Percentiles rank a stretch among this genome's conserved stretches.
Evolutionary conservation across 208 protist species (phyloP).

Genomic region (Endotrypanum monterogeii): DNA sequence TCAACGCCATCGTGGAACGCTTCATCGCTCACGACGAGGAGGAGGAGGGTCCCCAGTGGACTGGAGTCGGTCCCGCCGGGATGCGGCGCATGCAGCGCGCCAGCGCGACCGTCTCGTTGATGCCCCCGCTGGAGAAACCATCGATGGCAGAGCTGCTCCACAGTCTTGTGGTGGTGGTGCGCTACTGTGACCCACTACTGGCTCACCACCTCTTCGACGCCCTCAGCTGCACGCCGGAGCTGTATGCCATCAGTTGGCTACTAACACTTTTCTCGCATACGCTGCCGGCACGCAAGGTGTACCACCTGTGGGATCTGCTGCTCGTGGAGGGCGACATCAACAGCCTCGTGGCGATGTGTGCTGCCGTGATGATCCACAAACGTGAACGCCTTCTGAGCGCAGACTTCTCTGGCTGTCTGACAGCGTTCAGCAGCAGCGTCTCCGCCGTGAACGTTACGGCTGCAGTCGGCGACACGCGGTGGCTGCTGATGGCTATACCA

Average conservation of each 20-base stretch:
- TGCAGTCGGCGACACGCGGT: slow-evolving; percentile 39
- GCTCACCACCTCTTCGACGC: slow-evolving; percentile 80
- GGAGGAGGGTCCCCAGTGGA: neutral
- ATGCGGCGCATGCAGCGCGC: too few species aligned
- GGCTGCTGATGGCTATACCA: slow-evolving; percentile 47
- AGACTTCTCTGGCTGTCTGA: slow-evolving; percentile 54
- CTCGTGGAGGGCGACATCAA: slow-evolving; percentile 44
- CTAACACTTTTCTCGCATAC: slow-evolving; percentile 91
- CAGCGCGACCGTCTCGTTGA: neutral
- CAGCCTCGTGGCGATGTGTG: slow-evolving; percentile 41
- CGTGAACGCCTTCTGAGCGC: slow-evolving; percentile 42
- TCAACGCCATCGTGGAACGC: slow-evolving; percentile 76
- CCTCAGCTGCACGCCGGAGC: slow-evolving; percentile 82
- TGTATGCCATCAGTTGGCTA: slow-evolving; percentile 97
- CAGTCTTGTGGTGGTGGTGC: slow-evolving; percentile 57
- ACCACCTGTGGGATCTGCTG: slow-evolving; percentile 92
- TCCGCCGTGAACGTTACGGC: slow-evolving; percentile 31
- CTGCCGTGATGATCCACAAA: slow-evolving; percentile 44
- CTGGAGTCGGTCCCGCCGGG: neutral
- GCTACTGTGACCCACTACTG: slow-evolving; percentile 92
- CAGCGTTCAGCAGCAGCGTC: slow-evolving; percentile 40
- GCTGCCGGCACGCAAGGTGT: slow-evolving; percentile 89
- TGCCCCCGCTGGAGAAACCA: too few species aligned
- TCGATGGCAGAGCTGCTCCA: slow-evolving; percentile 81
- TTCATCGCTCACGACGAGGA: slow-evolving; percentile 79